Evolutionary conservation across 306 rosid genomes (phyloP).

Genomic region (Dryas drummondii): DNA sequence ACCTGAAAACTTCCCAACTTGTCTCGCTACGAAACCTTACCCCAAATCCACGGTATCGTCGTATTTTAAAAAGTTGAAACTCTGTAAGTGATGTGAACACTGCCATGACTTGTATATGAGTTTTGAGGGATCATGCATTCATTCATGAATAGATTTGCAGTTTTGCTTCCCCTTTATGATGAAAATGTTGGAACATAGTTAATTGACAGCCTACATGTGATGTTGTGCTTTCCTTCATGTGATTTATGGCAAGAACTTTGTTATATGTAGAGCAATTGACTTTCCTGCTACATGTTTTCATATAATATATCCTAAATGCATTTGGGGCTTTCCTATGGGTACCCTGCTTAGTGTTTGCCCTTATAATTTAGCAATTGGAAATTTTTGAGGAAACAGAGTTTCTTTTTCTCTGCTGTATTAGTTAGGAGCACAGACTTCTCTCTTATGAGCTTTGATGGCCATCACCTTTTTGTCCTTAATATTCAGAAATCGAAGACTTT

Average conservation of each 20-base stretch:
- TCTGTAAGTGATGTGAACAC: slow-evolving; percentile 56
- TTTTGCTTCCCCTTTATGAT: neutral
- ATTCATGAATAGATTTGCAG: neutral
- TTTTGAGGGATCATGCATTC: neutral
- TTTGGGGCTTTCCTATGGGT: neutral
- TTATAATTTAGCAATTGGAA: neutral
- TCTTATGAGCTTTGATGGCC: neutral
- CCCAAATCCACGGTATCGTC: slow-evolving; percentile 62
- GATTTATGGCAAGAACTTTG: neutral
- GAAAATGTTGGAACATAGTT: neutral
- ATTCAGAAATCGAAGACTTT: neutral
- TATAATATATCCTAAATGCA: neutral
- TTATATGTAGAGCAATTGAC: neutral
- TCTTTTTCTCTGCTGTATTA: neutral
- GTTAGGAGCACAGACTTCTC: neutral
- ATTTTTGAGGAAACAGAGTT: neutral
- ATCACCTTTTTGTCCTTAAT: neutral
- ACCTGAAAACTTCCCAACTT: slow-evolving; percentile 77
- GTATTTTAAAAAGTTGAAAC: slow-evolving; percentile 74
- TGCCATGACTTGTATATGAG: neutral
- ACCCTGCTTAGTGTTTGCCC: neutral
- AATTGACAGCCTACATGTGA: neutral
- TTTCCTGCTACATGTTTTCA: neutral
- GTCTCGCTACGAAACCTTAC: slow-evolving; percentile 85
- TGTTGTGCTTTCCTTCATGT: neutral